Base-by-base conservation (phyloP, 78 protist genomes). In the Capsaspora owczarzaki region DNA sequence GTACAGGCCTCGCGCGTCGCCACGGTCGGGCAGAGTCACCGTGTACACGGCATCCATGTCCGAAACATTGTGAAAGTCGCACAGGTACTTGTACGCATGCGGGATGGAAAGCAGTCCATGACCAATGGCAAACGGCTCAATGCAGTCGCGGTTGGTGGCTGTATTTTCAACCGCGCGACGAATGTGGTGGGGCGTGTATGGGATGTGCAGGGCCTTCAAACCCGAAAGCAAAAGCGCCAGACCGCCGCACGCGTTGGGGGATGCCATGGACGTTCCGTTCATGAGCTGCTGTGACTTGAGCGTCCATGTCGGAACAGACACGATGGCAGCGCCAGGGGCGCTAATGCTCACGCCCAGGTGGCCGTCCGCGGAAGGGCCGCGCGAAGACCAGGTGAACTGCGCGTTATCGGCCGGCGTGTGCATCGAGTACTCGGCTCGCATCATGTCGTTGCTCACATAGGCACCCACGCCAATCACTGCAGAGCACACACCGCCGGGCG, bases 311-410 rank as follows among this genome's bases (percentile, higher is more conserved):
- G 95, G 95, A 25, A 91, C 90, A n/a, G 88, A 61, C 25, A 93
- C 81, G 53, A 91, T 85, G 56, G 95, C 95, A 27, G 92, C 95
- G 12, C 95, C 95, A 4, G 93, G 91, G 14, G 93, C 91, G 40
- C n/a, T 33, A 76, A 89, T 42, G 41, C 49, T 31, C 40, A 86
- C 85, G 61, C 83, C 83, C n/a, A 38, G 5, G 38, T 16, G 61
- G 20, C 93, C 93, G 51, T 90, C 86, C 22, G 44, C 12, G 44
- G 89, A 35, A 35, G 93, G 93, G 23, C 92, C 93, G 56, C 95
- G 88, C 29, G 89, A 76, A 25, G 91, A 86, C 92, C 92, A 91
- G 27, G 92, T 86, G 81, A 80, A 91, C 53, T 49, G 71, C 31
- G 46, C 12, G 46, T 47, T 56, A 19, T 83, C 61, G 22, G 72